Evolutionary conservation across 83 land plant species (phyloP).

Genomic region (Picea abies): DNA sequence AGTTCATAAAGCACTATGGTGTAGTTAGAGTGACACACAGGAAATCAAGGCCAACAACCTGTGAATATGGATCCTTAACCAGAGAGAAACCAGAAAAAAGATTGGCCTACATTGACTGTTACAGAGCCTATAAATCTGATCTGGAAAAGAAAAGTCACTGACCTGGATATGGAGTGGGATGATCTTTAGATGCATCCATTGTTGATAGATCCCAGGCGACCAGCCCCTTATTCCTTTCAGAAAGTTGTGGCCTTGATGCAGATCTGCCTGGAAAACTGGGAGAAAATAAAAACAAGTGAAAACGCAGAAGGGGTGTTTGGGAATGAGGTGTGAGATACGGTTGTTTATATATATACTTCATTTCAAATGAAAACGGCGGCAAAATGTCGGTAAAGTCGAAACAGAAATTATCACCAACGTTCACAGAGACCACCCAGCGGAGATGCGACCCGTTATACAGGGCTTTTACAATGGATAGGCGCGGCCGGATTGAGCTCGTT

Average conservation of each 20-base stretch:
- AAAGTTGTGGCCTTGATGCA: not conserved
- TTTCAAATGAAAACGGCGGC: conserved; percentile 12
- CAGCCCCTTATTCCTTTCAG: too few species aligned
- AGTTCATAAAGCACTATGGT: too few species aligned
- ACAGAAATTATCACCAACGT: conserved; percentile 2
- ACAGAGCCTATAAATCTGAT: too few species aligned
- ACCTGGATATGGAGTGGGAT: conserved; percentile 17
- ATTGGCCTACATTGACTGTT: too few species aligned
- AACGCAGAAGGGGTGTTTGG: not conserved
- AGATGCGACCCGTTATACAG: not conserved
- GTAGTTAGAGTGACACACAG: too few species aligned
- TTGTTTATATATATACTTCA: not conserved
- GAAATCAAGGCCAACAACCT: too few species aligned
- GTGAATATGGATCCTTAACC: too few species aligned
- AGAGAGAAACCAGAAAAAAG: too few species aligned
- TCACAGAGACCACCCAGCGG: not conserved
- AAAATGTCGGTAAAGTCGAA: not conserved
- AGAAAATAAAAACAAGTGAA: not conserved
- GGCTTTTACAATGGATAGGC: not conserved
- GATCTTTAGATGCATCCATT: conserved; percentile 13
- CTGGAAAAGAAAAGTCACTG: too few species aligned
- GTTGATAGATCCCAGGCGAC: not conserved
- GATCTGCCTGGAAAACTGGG: not conserved
- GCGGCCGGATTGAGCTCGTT: not conserved
- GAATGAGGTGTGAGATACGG: not conserved